Conservation (phyloP, 2,329 filamentous ascomycete genomes). For the Xylariaceae sp. region DNA sequence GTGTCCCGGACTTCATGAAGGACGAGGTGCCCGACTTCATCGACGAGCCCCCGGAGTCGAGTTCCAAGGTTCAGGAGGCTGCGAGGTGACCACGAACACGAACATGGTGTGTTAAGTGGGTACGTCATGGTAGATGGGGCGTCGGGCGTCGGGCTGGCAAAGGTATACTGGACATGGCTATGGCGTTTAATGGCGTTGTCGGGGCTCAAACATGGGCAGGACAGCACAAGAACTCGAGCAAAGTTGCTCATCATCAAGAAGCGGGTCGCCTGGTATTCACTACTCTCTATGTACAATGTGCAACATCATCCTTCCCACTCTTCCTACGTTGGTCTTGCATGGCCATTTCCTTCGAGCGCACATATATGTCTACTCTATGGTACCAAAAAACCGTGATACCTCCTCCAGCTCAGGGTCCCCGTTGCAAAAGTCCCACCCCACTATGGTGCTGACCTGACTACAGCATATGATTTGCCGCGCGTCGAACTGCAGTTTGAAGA, state of each 20-base stretch:
- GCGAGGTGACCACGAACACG: slow-evolving; percentile 43
- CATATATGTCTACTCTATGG: slow-evolving; percentile 42
- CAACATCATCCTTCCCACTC: slow-evolving; percentile 3
- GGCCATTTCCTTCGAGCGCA: background rate
- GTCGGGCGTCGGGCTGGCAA: background rate
- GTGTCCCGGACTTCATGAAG: slow-evolving; percentile 80
- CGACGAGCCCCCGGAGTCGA: slow-evolving; percentile 76
- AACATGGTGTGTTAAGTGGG: too few relatives aligned
- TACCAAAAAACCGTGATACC: slow-evolving; percentile 72
- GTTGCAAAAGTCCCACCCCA: slow-evolving; percentile 97
- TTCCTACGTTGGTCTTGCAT: background rate
- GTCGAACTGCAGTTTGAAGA: slow-evolving; percentile 98
- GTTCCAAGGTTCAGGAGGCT: slow-evolving; percentile 76
- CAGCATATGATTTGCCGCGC: slow-evolving; percentile 90
- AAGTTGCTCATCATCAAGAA: slow-evolving; percentile 8
- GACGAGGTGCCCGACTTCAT: slow-evolving; percentile 91
- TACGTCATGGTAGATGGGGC: too few relatives aligned
- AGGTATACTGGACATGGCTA: background rate
- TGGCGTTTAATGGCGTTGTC: slow-evolving; percentile 20
- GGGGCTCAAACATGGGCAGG: background rate
- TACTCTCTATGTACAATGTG: slow-evolving; percentile 6
- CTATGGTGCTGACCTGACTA: slow-evolving; percentile 84
- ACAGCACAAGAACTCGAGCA: slow-evolving; percentile 2
- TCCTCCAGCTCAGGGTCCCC: slow-evolving; percentile 76
- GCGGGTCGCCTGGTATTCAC: background rate